Base-by-base conservation (phyloP, 2,329 filamentous ascomycete species). In the Paecilomyces formosus region DNA sequence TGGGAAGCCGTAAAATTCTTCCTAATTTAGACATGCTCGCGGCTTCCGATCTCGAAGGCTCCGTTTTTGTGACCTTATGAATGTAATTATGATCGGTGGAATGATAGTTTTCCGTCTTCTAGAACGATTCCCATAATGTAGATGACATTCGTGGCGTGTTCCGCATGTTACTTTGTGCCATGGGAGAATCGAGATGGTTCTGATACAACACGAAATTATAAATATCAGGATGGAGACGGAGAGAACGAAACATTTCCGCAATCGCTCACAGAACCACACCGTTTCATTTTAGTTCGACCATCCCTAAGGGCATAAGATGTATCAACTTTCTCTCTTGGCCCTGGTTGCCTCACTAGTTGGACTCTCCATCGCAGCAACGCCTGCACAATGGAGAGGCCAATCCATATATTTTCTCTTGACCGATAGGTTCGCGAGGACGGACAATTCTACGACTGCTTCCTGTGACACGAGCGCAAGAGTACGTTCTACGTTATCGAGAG, bases 321-420 rank as follows among this genome's bases (percentile, higher is more conserved):
- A 59, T 54, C 31, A 64, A 1, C 55, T 55, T n/a, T 61, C 55
- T 45, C 52, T 62, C 58, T 50, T 58, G 35, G 21, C 55, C 31
- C 54, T 62, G 55, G 49, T 62, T 70, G n/a, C 56, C 61, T 12
- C 58, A 61, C 51, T 71, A 4, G 39, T 62, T 24, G 57, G 63
- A n/a, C 62, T 63, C 4, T 65, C 63, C 13, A 59, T 70, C 49
- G 72, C 70, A 18, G 70, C 70, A 2, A 69, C 69, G 9, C 70
- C 71, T 1, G 70, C 63, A 3, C 61, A 74, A 57, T 79, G 76
- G 77, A 70, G 73, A 24, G 67, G 67, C 9, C 75, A 74, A 57
- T 78, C 76, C 1, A 76, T 79, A 55, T 79, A 79, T 57, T 77
- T 78, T 60, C 65, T 79, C 59, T 61, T 79, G 35, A 79, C 76